Conservation (phyloP, 441 rosid species). For the California macrophylla region DNA sequence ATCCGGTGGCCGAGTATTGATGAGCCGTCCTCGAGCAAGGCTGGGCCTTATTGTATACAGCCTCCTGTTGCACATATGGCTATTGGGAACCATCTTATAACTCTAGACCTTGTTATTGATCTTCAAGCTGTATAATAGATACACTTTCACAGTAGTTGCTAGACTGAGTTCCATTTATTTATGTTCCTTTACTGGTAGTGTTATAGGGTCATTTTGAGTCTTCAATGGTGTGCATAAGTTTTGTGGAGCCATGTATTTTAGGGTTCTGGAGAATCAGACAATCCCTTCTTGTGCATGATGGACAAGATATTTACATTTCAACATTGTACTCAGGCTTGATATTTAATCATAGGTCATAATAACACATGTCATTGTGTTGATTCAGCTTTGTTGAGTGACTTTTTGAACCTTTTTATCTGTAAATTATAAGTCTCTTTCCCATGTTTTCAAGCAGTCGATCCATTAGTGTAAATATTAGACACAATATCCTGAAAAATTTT, state of each 20-base stretch:
- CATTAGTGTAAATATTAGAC: too few relatives aligned
- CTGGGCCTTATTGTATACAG: constrained; percentile 59
- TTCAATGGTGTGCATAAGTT: constrained; percentile 14
- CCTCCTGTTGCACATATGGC: constrained; percentile 70
- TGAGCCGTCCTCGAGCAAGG: constrained; percentile 77
- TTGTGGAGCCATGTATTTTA: constrained; percentile 35
- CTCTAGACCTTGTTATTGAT: constrained; percentile 11
- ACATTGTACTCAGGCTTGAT: neutral
- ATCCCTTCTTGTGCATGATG: constrained; percentile 4
- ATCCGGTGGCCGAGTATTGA: constrained; percentile 62
- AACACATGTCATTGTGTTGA: neutral
- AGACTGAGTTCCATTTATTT: neutral
- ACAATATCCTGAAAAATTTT: too few relatives aligned
- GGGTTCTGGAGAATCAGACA: constrained; percentile 29
- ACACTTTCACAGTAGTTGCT: neutral
- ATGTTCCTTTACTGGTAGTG: neutral
- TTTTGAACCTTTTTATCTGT: too few relatives aligned
- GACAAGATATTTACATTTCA: neutral
- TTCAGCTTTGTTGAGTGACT: neutral
- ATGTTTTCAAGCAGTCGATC: too few relatives aligned
- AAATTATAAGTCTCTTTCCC: too few relatives aligned
- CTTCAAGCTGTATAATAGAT: constrained; percentile 29
- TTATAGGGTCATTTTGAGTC: neutral
- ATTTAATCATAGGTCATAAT: neutral
- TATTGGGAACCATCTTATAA: constrained; percentile 60